Base-by-base conservation (phyloP, 1,284 basidiomycete genomes). In the Neolentinus lepideus region DNA sequence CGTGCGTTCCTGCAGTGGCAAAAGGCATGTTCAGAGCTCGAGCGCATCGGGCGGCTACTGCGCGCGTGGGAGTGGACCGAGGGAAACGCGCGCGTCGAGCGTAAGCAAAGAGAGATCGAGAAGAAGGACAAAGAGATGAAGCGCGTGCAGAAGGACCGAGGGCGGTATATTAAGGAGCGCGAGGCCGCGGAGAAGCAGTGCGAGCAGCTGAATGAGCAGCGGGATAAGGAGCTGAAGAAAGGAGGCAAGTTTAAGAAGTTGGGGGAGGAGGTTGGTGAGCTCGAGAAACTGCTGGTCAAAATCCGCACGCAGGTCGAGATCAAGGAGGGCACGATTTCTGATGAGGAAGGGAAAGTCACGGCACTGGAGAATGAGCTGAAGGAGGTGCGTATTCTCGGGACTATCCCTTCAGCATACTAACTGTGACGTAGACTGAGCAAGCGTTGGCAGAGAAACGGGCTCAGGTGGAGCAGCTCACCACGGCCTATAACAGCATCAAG, bases 51-150 rank as follows among this genome's bases (percentile, higher is more conserved):
- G 0, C 84, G 93, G 10, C 78, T 92, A 16, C 76, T 98, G 59
- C 84, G 89, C 24, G 97, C 97, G 0, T 92, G 85, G 76, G 94
- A 98, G 62, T 99, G 94, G 92, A 79, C 79, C 1, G 77, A 84
- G 21, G 76, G 73, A 11, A 71, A 75, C 22, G 65, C 75, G 53
- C 75, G 76, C 19, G 76, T 80, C 0, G 67, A 70, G 51, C 65
- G 69, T 50, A 81, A 80, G 61, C 72, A 76, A 22, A 68, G 74
- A n/a, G 84, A 88, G 55, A 81, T 90, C 11, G 67, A 75, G 35
- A 73, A 73, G 51, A 75, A 71, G 54, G 65, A 71, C 61, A 60
- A 66, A 56, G 80, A 83, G 56, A 73, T 75, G 54, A 73, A 75
- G 56, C 65, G 71, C 22, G 66, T 71, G 27, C 74, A 79, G 50